These are phyloP conservation scores for Athelia sp. DNA, from an alignment of 1,284 basidiomycete species.

Conservation along the genomic window DNA sequence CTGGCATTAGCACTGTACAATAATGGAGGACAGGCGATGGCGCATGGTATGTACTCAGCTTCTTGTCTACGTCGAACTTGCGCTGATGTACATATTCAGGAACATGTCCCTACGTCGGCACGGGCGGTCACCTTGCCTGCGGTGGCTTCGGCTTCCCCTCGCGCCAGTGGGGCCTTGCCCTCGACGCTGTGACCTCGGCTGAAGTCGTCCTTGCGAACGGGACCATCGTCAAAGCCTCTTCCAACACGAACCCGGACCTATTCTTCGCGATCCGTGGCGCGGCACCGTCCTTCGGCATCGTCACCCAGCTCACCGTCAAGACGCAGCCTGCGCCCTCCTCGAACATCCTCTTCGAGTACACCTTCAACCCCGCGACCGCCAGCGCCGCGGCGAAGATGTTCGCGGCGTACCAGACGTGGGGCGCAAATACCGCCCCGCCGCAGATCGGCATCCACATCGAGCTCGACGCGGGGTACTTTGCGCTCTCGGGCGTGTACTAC, in stretches of 20 bases:
- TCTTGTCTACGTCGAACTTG: not conserved
- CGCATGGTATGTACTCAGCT: constrained; percentile 29
- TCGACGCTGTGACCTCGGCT: constrained; percentile 35
- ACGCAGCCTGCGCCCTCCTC: constrained; percentile 35
- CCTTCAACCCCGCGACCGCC: constrained; percentile 29
- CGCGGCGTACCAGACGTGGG: constrained; percentile 32
- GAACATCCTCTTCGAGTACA: constrained; percentile 32
- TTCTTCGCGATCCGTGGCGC: constrained; percentile 49
- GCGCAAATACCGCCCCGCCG: constrained; percentile 24
- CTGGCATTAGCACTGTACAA: constrained; percentile 29
- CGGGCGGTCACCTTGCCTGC: constrained; percentile 35
- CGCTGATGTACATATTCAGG: not conserved
- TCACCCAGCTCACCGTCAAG: constrained; percentile 36
- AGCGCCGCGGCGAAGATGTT: constrained; percentile 27
- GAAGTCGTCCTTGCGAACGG: constrained; percentile 39
- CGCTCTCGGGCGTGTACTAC: not conserved
- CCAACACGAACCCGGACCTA: constrained; percentile 32
- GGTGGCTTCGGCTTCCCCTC: constrained; percentile 39
- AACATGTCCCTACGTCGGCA: constrained; percentile 33
- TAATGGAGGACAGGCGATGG: constrained; percentile 29
- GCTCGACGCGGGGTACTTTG: constrained; percentile 10
- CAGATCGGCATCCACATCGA: constrained; percentile 32
- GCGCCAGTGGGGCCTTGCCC: constrained; percentile 36
- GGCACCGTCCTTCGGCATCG: constrained; percentile 42
- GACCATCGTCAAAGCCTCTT: constrained; percentile 32